Evolutionary conservation across 768 basidiomycete species (phyloP).

Genomic region (Clitopilus hobsonii): DNA sequence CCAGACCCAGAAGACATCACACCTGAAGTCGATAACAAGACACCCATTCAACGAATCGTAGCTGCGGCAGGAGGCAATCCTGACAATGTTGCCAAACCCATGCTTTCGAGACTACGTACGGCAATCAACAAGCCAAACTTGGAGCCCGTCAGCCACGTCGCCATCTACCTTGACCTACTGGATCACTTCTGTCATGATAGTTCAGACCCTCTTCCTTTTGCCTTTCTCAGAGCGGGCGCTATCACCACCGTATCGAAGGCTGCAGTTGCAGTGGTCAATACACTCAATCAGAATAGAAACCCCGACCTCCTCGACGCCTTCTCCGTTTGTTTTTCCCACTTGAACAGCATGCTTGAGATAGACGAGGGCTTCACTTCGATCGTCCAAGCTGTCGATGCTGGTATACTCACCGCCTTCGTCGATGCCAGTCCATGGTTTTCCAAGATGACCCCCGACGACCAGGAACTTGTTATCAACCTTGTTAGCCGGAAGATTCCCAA

Average conservation of each 20-base stretch:
- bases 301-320: constrained; percentile 19
- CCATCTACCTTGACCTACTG: constrained; percentile 26
- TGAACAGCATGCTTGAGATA: constrained; percentile 29
- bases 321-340: constrained; percentile 23
- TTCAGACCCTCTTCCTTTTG: constrained; percentile 25
- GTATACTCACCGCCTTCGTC: constrained; percentile 24
- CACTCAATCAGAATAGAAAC: constrained; percentile 13
- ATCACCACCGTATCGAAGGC: constrained; percentile 24
- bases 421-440: constrained; percentile 21
- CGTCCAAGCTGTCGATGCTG: constrained; percentile 23
- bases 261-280: constrained; percentile 20
- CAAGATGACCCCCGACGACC: constrained; percentile 22
- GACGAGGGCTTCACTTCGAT: constrained; percentile 35
- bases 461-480: constrained; percentile 21
- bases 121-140: constrained; percentile 15
- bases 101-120: constrained; percentile 20
- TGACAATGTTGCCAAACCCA: constrained; percentile 21
- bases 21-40: constrained; percentile 5
- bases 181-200: constrained; percentile 21
- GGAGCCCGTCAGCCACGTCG: constrained; percentile 11
- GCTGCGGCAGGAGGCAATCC: constrained; percentile 20
- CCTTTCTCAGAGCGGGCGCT: constrained; percentile 23
- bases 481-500: constrained; percentile 22
- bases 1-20: background rate
- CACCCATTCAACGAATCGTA: constrained; percentile 23